Percentiles rank a stretch among this genome's conserved stretches.
These are phyloP conservation scores for Trametes elegans DNA, from an alignment of 768 basidiomycete genomes.

Conservation along the genomic window DNA sequence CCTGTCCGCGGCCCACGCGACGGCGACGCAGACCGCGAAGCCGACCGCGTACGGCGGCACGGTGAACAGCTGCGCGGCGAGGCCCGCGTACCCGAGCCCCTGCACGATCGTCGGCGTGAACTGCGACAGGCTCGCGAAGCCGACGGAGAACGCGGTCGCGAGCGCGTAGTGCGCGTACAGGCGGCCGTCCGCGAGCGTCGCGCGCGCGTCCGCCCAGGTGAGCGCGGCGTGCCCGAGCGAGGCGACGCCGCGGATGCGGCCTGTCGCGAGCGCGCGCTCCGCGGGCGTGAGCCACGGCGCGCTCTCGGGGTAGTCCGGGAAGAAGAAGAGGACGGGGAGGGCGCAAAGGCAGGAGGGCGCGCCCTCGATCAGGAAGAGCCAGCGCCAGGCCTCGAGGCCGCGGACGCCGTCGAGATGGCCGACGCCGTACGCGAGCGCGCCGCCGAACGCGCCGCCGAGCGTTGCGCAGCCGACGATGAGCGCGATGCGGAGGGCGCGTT, in stretches of 20 bases:
- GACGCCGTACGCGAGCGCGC: constrained; percentile 33
- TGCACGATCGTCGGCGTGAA: constrained; percentile 74
- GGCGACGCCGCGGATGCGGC: constrained; percentile 38
- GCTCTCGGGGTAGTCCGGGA: constrained; percentile 22
- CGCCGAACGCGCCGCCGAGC: constrained; percentile 30
- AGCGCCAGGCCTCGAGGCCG: constrained; percentile 30
- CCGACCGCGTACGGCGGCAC: constrained; percentile 46
- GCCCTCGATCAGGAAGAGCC: constrained; percentile 45
- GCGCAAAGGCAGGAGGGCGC: constrained; percentile 15
- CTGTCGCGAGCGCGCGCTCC: constrained; percentile 36
- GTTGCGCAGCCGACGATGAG: constrained; percentile 33
- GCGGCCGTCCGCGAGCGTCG: constrained; percentile 36
- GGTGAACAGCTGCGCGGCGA: constrained; percentile 58
- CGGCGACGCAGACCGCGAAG: constrained; percentile 24
- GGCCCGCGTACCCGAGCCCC: constrained; percentile 53
- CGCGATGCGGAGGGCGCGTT: constrained; percentile 28
- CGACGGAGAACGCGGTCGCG: constrained; percentile 41
- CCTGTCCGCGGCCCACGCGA: constrained; percentile 22
- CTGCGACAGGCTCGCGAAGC: constrained; percentile 43
- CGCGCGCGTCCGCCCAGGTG: constrained; percentile 37
- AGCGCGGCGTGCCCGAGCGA: constrained; percentile 35
- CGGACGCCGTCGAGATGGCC: constrained; percentile 28
- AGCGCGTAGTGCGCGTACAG: constrained; percentile 40
- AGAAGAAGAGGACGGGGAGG: constrained; percentile 7
- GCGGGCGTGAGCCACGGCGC: constrained; percentile 17